phyloP scores from a whole-genome alignment of 768 basidiomycete species.

The Gloeopeniophorella convolvens region DNA sequence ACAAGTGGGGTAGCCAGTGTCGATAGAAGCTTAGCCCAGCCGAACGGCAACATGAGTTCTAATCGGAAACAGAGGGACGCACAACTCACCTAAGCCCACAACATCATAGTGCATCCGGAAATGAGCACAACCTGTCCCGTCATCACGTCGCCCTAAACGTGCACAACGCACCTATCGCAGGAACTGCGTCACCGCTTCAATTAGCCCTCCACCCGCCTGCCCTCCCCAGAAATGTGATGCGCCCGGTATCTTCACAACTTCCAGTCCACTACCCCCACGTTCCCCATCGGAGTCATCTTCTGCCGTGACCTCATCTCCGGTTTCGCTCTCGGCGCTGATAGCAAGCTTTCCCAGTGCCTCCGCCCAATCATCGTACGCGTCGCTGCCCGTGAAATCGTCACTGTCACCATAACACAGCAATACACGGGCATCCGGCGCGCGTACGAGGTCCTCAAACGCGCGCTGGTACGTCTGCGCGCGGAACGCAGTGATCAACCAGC shows the following conservation, averaged over 20 bases:
- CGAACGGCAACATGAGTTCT: no score
- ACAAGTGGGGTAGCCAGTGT: no score
- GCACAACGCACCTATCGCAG: neutral
- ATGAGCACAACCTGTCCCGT: neutral
- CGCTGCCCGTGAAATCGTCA: conserved; percentile 63
- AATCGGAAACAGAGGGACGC: no score
- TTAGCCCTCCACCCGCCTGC: conserved; percentile 9
- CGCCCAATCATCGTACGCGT: conserved; percentile 52
- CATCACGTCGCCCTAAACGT: neutral
- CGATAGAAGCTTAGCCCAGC: no score
- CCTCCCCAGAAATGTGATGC: conserved; percentile 22
- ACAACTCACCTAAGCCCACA: no score
- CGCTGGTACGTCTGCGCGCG: conserved; percentile 45
- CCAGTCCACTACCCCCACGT: conserved; percentile 4
- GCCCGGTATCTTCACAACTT: conserved; percentile 15
- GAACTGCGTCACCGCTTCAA: conserved; percentile 16
- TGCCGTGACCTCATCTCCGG: neutral
- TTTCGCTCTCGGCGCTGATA: neutral
- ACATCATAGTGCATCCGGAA: no score
- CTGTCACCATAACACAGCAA: conserved; percentile 60
- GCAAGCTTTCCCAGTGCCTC: conserved; percentile 29
- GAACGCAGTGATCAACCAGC: conserved; percentile 66
- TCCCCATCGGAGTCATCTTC: neutral
- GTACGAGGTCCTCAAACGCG: conserved; percentile 45
- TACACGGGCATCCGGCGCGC: conserved; percentile 40